Conservation (phyloP, 352 stramenopile species). For the Globisporangium cystogenes region DNA sequence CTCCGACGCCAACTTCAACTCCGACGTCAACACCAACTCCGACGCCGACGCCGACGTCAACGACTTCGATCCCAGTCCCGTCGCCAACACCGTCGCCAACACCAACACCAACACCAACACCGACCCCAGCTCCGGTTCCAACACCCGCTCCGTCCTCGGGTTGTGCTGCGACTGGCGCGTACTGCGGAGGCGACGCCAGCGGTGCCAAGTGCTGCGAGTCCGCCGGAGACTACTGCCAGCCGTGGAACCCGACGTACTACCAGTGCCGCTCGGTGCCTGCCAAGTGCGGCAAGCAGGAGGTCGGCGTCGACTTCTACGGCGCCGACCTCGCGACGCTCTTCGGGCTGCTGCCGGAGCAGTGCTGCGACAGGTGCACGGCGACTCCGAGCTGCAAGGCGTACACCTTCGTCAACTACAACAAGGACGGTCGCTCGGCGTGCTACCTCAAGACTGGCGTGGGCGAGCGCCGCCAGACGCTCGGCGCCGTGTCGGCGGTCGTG, state of each 20-base stretch:
- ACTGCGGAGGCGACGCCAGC: too few relatives aligned
- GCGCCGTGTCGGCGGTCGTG: slow-evolving; percentile 1
- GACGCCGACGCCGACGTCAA: too few relatives aligned
- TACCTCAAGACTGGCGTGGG: slow-evolving; percentile 1
- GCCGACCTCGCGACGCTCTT: slow-evolving; percentile 8
- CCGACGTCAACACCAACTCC: too few relatives aligned
- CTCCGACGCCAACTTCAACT: too few relatives aligned
- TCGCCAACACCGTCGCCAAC: too few relatives aligned
- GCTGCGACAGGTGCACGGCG: slow-evolving; percentile 16
- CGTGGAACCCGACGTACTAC: slow-evolving; percentile 29
- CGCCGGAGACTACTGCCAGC: slow-evolving; percentile 21
- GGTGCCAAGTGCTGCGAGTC: slow-evolving; percentile 9
- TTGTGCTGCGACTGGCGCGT: too few relatives aligned
- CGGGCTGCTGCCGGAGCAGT: slow-evolving; percentile 17
- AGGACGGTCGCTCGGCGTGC: background rate
- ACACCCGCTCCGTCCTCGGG: too few relatives aligned
- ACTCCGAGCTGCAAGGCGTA: slow-evolving; percentile 28
- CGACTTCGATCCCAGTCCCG: too few relatives aligned
- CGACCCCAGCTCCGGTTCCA: too few relatives aligned
- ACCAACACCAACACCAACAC: too few relatives aligned
- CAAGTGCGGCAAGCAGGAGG: slow-evolving; percentile 13
- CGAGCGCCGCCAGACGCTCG: background rate
- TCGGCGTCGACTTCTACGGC: slow-evolving; percentile 13
- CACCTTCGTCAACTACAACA: slow-evolving; percentile 25
- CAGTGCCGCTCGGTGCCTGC: slow-evolving; percentile 21